These are phyloP conservation scores for Discostella stelligeroides DNA, from an alignment of 108 stramenopile genomes.

Conservation along the genomic window DNA sequence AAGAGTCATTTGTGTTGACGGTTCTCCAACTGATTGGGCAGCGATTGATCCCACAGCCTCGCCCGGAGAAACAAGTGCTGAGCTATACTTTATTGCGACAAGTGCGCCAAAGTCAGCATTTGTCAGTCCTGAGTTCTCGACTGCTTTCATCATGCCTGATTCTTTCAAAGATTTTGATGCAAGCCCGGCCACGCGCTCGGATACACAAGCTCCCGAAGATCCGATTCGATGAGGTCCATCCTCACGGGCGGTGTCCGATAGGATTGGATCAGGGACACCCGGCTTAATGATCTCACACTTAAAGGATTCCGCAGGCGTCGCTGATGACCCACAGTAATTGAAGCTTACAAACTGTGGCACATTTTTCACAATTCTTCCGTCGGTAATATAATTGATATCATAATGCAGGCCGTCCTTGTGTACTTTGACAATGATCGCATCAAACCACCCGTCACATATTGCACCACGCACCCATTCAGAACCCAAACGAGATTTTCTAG, in stretches of 20 bases:
- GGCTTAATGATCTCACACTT: conserved; percentile 68
- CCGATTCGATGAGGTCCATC: conserved; percentile 65
- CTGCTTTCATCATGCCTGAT: conserved; percentile 58
- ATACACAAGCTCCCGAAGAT: conserved; percentile 83
- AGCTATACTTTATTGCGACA: conserved; percentile 91
- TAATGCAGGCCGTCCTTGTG: conserved; percentile 54
- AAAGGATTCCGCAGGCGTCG: conserved; percentile 57
- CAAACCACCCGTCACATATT: conserved; percentile 85
- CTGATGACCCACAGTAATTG: conserved; percentile 53
- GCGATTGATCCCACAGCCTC: conserved; percentile 99
- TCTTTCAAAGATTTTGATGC: conserved; percentile 55
- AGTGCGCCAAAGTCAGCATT: conserved; percentile 59
- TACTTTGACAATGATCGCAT: conserved; percentile 65
- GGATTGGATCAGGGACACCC: conserved; percentile 74
- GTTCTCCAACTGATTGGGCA: conserved; percentile 97
- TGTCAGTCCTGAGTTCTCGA: conserved; percentile 62
- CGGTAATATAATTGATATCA: conserved; percentile 71
- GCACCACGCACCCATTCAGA: conserved; percentile 73
- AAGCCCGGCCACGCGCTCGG: conserved; percentile 75
- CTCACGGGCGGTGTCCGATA: conserved; percentile 55
- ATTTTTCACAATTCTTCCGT: conserved; percentile 53
- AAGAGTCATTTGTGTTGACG: conserved; percentile 99
- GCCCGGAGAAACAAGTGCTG: conserved; percentile 93
- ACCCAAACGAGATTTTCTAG: conserved; percentile 68
- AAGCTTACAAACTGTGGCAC: conserved; percentile 74